These are phyloP conservation scores for Lepraria neglecta DNA, from an alignment of 495 filamentous ascomycete genomes.

Conservation along the genomic window DNA sequence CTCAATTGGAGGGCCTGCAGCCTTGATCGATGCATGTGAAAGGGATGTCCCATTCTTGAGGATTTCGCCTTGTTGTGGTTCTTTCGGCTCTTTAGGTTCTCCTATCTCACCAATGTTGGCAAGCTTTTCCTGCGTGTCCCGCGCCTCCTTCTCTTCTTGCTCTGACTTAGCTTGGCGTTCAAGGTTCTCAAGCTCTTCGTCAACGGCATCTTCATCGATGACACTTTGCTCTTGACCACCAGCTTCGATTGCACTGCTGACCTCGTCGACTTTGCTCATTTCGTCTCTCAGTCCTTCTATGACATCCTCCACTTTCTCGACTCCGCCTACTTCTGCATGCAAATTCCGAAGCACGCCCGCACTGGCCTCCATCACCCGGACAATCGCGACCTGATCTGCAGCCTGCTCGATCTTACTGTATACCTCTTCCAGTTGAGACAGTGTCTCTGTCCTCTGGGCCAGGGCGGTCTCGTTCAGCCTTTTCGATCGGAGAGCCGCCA, in stretches of 20 bases:
- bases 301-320: constrained; percentile 67
- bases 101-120: constrained; percentile 31
- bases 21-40: not conserved
- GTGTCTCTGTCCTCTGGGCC: constrained; percentile 57
- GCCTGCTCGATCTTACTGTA: constrained; percentile 78
- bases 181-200: constrained; percentile 78
- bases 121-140: constrained; percentile 41
- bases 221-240: constrained; percentile 40
- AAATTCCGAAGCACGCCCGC: constrained; percentile 61
- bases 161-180: constrained; percentile 58
- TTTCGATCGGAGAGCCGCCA: constrained; percentile 72
- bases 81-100: not conserved
- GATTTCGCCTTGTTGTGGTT: not conserved
- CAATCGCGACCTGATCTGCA: constrained; percentile 69
- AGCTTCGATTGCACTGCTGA: constrained; percentile 68
- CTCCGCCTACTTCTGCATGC: constrained; percentile 70
- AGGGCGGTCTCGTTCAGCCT: constrained; percentile 71
- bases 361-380: constrained; percentile 73
- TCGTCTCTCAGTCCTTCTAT: constrained; percentile 69
- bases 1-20: not conserved
- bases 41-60: not conserved
- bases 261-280: constrained; percentile 76
- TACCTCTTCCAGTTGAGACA: constrained; percentile 77
- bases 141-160: constrained; percentile 46
- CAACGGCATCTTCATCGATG: constrained; percentile 78